A percentile compares a stretch with the other conserved stretches of the same genome.
These are phyloP conservation scores for Chlamydomonas sp. DNA, from an alignment of 139 green algal genomes.

Conservation along the genomic window DNA sequence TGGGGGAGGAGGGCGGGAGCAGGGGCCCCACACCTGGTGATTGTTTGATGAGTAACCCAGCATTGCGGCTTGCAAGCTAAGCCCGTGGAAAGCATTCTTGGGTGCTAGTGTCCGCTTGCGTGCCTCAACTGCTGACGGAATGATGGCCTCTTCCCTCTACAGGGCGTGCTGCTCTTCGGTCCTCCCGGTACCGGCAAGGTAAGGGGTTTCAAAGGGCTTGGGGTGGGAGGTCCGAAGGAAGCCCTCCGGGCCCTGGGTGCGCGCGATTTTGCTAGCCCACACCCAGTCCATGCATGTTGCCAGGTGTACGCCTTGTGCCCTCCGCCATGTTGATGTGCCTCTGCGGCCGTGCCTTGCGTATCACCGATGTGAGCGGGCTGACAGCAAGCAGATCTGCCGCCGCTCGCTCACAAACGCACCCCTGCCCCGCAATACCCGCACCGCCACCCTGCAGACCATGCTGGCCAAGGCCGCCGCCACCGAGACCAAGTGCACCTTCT, in stretches of 20 bases:
- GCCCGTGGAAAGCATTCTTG: background rate
- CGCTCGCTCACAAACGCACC: too few relatives aligned
- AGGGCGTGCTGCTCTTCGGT: conserved; percentile 96
- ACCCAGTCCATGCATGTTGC: too few relatives aligned
- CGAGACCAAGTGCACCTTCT: conserved; percentile 93
- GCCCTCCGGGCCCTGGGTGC: too few relatives aligned
- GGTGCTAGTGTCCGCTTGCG: background rate
- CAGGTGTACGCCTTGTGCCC: too few relatives aligned
- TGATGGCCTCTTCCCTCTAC: background rate
- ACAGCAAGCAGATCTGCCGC: background rate
- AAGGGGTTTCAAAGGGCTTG: background rate
- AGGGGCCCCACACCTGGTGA: background rate
- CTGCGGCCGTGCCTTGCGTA: too few relatives aligned
- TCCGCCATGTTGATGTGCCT: too few relatives aligned
- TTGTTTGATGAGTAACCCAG: background rate
- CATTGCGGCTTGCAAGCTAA: background rate
- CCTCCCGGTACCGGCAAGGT: conserved; percentile 76
- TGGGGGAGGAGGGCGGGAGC: background rate
- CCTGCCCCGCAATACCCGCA: background rate
- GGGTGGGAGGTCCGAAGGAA: background rate
- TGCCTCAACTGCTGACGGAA: background rate
- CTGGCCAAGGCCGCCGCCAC: conserved; percentile 91
- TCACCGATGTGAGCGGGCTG: too few relatives aligned
- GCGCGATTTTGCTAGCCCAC: too few relatives aligned
- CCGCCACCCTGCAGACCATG: conserved; percentile 90